phyloP scores from a whole-genome alignment of 2,329 filamentous ascomycete genomes.

The Beauveria sp. region DNA sequence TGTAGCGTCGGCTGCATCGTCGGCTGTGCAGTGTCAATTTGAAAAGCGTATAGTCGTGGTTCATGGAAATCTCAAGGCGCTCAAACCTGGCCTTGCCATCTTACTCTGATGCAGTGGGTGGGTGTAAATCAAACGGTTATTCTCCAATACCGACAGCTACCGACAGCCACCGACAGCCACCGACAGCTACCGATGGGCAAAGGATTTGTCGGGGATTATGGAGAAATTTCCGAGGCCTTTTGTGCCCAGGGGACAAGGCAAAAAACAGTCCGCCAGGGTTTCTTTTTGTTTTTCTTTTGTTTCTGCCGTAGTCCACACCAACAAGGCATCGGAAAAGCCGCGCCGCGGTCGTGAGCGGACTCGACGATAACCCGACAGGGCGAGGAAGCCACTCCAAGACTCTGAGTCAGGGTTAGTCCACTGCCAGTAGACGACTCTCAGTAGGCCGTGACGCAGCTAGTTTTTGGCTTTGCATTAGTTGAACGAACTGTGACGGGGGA shows the following conservation, averaged over 20 bases:
- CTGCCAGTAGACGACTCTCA: background rate
- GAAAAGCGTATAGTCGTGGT: background rate
- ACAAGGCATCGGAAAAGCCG: background rate
- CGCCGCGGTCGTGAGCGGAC: background rate
- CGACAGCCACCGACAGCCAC: background rate
- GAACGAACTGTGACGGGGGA: background rate
- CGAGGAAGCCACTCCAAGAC: background rate
- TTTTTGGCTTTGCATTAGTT: conserved; percentile 1
- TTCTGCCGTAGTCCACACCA: background rate
- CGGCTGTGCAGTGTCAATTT: background rate
- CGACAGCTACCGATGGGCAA: background rate
- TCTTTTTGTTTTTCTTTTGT: background rate
- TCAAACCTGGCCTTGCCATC: background rate
- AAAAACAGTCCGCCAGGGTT: background rate
- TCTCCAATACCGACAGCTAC: background rate
- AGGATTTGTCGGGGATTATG: background rate
- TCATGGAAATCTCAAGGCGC: background rate
- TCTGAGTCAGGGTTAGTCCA: background rate
- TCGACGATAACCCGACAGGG: background rate
- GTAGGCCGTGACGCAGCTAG: background rate
- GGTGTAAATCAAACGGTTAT: background rate
- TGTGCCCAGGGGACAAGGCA: background rate
- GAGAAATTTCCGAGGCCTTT: background rate
- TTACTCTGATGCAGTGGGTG: background rate
- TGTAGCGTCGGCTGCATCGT: too few relatives aligned